Evolutionary conservation across 2,329 filamentous ascomycete species (phyloP), one percentile per base, ranked within the genome.

Genomic region (Pezicula carpinea): DNA sequence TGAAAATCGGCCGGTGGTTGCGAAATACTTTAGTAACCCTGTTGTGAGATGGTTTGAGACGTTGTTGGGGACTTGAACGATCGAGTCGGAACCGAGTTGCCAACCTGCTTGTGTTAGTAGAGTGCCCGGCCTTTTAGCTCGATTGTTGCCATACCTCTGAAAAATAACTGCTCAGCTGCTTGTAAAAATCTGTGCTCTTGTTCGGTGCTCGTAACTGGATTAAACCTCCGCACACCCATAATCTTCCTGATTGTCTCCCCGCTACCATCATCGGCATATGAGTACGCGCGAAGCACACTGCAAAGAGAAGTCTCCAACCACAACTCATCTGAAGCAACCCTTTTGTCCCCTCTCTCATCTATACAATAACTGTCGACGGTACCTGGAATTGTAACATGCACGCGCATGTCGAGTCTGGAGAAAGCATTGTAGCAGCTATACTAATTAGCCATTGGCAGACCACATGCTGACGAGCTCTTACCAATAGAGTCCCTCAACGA

Each of bases 251-350:
- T 96, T 1, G 87, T 87, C 60, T 96, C 92, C 46, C 92, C 92
- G 46, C 87, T 93, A 38, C 92, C 92, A 66, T 96, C 87, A 64
- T 99, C 92, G 42, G 93, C 93, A 64, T 99, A 99, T 1, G 89
- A 92, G 68, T 97, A 99, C 50, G 93, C 91, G 59, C 93, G 80
- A 53, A 99, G 72, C 6, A 99, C 90, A 53, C 87, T 95, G 72
- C 93, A 99, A 3, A 99, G 79, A 61, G 97, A 99, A 41, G 93
- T 97, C 67, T 99, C 93, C 14, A 99, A 76, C 93, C 93, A 99
- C 33, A 99, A 76, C 26, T 92, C 88, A 55, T 99, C 93, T 0
- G 91, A 92, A 13, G 92, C 89, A 56, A 93, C 87, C 55, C 90
- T 82, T 73, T 95, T 96, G 66, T 96, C 92, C 55, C 93, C 93